phyloP scores from a whole-genome alignment of 2,329 filamentous ascomycete species.

The Alternaria sp. region DNA sequence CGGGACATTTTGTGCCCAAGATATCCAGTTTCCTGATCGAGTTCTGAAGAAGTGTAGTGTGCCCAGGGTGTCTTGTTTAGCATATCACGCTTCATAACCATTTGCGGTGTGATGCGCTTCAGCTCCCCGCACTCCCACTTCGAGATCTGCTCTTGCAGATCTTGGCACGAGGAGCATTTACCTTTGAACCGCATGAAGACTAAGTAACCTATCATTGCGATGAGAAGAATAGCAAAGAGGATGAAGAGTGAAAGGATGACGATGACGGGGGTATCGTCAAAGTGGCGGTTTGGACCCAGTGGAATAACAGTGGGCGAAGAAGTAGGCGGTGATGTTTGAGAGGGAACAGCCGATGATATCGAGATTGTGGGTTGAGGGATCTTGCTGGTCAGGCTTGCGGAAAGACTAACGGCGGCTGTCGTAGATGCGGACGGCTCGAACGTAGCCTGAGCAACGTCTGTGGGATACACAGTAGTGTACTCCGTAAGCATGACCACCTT shows the following conservation, averaged over 20 bases:
- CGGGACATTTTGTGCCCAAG: background rate
- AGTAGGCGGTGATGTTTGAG: background rate
- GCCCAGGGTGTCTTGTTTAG: background rate
- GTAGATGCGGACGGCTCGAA: background rate
- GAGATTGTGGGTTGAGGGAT: background rate
- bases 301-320: background rate
- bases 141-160: conserved; percentile 1
- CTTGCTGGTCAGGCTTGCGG: background rate
- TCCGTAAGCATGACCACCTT: conserved; percentile 1
- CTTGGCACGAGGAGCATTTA: conserved; percentile 11
- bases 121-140: conserved; percentile 17
- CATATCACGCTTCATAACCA: conserved; percentile 7
- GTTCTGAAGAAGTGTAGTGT: background rate
- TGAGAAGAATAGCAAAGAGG: background rate
- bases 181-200: conserved; percentile 10
- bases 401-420: background rate
- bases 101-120: conserved; percentile 9
- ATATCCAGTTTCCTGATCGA: conserved; percentile 6
- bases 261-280: conserved; percentile 6
- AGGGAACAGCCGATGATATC: background rate
- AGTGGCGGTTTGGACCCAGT: background rate
- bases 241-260: conserved; percentile 1
- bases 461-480: conserved; percentile 7
- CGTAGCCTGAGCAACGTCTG: background rate
- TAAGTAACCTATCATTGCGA: conserved; percentile 2